Evolutionary conservation across 805 yeast genomes (phyloP), one percentile per base, ranked within the genome.

Genomic region (Teunomyces barrocoloradensis): DNA sequence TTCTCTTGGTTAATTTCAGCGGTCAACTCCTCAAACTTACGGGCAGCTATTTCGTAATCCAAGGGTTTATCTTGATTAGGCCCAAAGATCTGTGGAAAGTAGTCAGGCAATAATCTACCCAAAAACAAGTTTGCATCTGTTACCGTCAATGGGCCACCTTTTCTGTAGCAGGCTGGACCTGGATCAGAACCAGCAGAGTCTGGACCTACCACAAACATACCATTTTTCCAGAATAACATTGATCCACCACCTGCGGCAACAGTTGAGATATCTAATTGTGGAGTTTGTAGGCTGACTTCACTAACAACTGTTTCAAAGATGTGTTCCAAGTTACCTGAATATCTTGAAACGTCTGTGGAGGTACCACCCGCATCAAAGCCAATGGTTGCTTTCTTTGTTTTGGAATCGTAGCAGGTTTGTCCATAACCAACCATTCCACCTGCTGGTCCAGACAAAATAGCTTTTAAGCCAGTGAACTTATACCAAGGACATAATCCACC

Each of bases 391-490:
- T 48, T 56, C 4, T 37, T 43, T 17, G 50, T 29, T 4, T 20
- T 13, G 5, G 21, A 46, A 50, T 76, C 80, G 61, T 76, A 89
- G 51, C 96, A 87, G 0, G 98, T 91, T 44, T 81, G 77, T 0
- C 96, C 88, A 57, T 82, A 88, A 0, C 98, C 98, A 29, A 92
- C 97, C 49, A 92, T 96, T 43, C 98, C 98, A 33, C 98, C 98
- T 7, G 98, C 98, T 2, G 98, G 98, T 2, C 98, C 98, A 1
- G 97, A 89, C 30, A 92, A 68, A 42, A 92, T 87, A 3, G 98
- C 96, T 55, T 82, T 78, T 32, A 92, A 71, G 1, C 98, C 98
- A 0, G 96, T 85, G 63, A 92, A 92, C 42, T 80, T 77, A 18
- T 81, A 73, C 58, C 94, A 90, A 47, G 89, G 89, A 18, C 91